Evolutionary conservation across 306 rosid species (phyloP), one percentile per base, ranked within the genome.

Genomic region (Dalbergia oliveri): DNA sequence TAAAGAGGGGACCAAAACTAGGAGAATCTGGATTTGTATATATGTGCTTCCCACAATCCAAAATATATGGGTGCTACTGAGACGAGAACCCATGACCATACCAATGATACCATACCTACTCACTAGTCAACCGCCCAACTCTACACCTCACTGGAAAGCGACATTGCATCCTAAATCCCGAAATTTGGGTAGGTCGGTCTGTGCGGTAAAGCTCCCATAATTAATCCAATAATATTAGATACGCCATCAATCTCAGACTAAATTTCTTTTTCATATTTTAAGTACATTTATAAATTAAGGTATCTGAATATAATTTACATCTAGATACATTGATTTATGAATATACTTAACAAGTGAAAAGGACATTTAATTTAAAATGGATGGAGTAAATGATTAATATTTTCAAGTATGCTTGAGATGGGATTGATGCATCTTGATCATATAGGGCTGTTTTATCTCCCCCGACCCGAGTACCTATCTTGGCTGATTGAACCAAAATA

Each of bases 61-160:
- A 37, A 6, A 23, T 21, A 8, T 14, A 45, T 66, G 71, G 9
- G 51, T 8, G 6, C 2, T 39, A 12, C 2, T 66, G n/a, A 18
- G 16, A 66, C 41, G 72, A 67, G 18, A 12, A 21, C 11, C 21
- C 59, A 3, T 26, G 3, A 2, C 31, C 31, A 26, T 26, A 26
- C 31, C 31, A 26, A 26, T 26, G 31, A 14, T 23, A 11, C 14
- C 49, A 31, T 71, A n/a, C 64, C 34, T 18, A 54, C 49, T n/a
- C 6, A 4, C 44, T 21, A 7, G 57, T 73, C 78, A 59, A 59
- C 26, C 51, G 34, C 49, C 47, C 31, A 39, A 19, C n/a, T 8
- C 49, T 26, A 10, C 58, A 73, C 79, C 79, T 3, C 58, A 59
- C 59, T 4, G 18, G 60, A 74, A 43, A 74, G 58, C 60, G 60